Percentiles rank a stretch among this genome's conserved stretches.
Conservation (phyloP, 1,284 basidiomycete species). For the Tilletia caries region DNA sequence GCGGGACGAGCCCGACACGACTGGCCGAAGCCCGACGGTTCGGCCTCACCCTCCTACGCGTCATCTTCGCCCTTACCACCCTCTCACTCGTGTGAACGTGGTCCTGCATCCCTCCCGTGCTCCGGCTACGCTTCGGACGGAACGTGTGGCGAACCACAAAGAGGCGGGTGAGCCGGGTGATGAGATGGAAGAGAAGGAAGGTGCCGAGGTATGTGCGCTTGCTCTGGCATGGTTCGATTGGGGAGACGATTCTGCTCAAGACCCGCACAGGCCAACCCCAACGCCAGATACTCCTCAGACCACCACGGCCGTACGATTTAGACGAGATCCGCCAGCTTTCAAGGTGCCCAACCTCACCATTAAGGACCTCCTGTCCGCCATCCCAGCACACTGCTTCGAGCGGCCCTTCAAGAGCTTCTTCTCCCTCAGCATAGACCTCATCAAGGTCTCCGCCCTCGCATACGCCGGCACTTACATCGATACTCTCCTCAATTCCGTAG, state of each 20-base stretch:
- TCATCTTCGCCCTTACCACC: background rate
- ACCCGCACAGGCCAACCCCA: background rate
- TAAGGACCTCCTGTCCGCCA: constrained; percentile 79
- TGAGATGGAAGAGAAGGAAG: background rate
- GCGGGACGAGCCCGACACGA: background rate
- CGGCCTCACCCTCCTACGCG: background rate
- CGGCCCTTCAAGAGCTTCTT: constrained; percentile 78
- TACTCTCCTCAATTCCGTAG: constrained; percentile 34
- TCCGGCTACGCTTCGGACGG: constrained; percentile 15
- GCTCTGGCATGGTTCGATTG: constrained; percentile 48
- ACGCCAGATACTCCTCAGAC: constrained; percentile 37
- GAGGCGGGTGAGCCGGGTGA: background rate
- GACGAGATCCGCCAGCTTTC: constrained; percentile 56
- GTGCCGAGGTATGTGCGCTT: constrained; percentile 33
- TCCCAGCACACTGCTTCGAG: constrained; percentile 88
- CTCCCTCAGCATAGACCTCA: constrained; percentile 76
- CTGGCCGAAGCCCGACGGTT: constrained; percentile 4
- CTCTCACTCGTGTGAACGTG: background rate
- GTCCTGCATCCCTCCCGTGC: constrained; percentile 10
- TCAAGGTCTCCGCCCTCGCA: constrained; percentile 69
- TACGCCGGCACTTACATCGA: constrained; percentile 71
- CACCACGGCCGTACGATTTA: constrained; percentile 39
- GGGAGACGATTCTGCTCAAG: constrained; percentile 24
- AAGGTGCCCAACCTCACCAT: constrained; percentile 75
- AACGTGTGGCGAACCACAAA: background rate